Base-by-base conservation (phyloP, 441 rosid species). In the Melianthus villosus region DNA sequence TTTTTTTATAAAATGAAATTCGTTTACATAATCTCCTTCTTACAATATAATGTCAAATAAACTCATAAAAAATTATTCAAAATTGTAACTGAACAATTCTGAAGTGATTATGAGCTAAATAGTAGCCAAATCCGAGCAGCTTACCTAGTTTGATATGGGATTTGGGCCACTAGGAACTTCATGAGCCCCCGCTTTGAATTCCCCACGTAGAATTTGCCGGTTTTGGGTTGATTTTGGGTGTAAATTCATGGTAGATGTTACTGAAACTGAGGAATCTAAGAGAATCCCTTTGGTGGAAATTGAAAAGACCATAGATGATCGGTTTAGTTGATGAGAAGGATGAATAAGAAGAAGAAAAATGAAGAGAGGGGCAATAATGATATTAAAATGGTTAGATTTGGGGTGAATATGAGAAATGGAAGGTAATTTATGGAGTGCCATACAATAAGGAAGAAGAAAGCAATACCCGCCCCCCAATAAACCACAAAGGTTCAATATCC, bases 161-260 rank as follows among this genome's bases (percentile, higher is more conserved):
- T 85, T 82, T 36, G 96, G 96, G 38, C 93, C 96, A 33, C 96
- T 85, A 0, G 96, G 96, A 51, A 85, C 93, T 48, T 81, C 87
- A 57, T 85, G 96, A n/a, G 72, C 84, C 9, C 50, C 60, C 15
- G 57, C 79, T 42, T 63, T 69, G 46, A 72, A 63, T 45, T 62
- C 43, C 15, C 44, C 40, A 15, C 2, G 42, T 38, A 13, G 50
- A 22, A 47, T 18, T 22, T 50, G 46, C 11, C n/a, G 11, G 30
- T n/a, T n/a, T n/a, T n/a, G n/a, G n/a, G n/a, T n/a, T n/a, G n/a
- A n/a, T n/a, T 65, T 46, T 0, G 80, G 72, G 38, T 51, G 68
- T 42, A 69, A 56, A 56, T 65, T 56, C 63, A 60, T 55, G 25
- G 71, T 51, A 1, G 60, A 44, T 31, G 71, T 39, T 22, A 60